Conservation (phyloP, 305 asterid genomes). For the Vinca major region DNA sequence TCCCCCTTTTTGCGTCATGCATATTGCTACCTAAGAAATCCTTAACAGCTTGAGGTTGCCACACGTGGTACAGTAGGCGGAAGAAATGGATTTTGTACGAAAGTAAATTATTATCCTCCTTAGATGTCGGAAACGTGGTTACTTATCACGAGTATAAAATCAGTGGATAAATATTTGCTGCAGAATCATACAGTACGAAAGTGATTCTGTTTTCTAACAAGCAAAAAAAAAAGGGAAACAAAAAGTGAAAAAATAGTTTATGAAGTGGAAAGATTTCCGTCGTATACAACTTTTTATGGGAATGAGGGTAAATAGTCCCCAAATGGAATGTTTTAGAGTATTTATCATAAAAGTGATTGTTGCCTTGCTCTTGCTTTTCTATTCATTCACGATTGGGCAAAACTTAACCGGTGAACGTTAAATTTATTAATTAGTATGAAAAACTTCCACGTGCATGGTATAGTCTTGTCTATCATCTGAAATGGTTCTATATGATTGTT, state of each 20-base stretch:
- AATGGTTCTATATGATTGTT: neutral
- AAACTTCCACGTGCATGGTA: neutral
- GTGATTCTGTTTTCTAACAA: neutral
- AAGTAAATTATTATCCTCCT: neutral
- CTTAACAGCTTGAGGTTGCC: neutral
- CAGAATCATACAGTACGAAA: neutral
- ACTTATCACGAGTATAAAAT: neutral
- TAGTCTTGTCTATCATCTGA: neutral
- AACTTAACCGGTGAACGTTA: neutral
- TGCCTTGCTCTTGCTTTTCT: neutral
- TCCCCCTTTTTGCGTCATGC: neutral
- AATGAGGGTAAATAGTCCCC: neutral
- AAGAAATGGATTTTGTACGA: neutral
- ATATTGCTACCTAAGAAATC: neutral
- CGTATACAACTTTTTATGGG: neutral
- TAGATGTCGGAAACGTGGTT: neutral
- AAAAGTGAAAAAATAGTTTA: neutral
- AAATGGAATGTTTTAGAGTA: neutral
- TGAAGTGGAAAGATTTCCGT: neutral
- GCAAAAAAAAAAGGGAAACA: too few relatives aligned
- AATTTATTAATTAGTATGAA: too few relatives aligned
- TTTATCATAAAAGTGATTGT: neutral
- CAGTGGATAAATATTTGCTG: neutral
- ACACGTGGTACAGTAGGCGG: neutral
- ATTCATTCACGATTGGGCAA: neutral